Evolutionary conservation across 1,139 yeast species (phyloP).

Genomic region (Pichia sp.): DNA sequence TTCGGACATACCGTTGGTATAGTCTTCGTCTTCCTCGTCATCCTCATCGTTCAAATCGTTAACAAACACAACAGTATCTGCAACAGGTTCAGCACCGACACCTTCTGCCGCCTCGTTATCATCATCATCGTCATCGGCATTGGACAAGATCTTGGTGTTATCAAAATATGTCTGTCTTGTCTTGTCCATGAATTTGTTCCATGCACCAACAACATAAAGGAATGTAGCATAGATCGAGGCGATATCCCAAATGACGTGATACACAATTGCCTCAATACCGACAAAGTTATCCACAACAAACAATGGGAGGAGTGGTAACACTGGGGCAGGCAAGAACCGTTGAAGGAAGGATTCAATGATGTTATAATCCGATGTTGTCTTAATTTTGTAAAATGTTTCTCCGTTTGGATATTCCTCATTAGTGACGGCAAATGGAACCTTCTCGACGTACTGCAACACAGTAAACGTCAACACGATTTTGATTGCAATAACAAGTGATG

Average conservation of each 20-base stretch:
- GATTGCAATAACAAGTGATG: not conserved
- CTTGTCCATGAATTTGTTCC: slow-evolving; percentile 35
- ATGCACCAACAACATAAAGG: not conserved
- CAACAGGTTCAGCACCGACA: too few relatives aligned
- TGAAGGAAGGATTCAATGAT: too few relatives aligned
- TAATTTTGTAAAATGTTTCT: not conserved
- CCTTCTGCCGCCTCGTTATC: not conserved
- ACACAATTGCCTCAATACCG: slow-evolving; percentile 43
- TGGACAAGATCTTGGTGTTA: slow-evolving; percentile 60
- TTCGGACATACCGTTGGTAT: too few relatives aligned
- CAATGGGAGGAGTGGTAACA: not conserved
- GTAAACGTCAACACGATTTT: not conserved
- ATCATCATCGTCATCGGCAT: slow-evolving; percentile 32
- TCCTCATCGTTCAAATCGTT: too few relatives aligned
- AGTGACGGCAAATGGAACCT: not conserved
- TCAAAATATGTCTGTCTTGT: slow-evolving; percentile 63
- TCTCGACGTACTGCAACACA: not conserved
- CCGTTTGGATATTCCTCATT: not conserved
- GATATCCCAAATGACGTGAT: slow-evolving; percentile 66
- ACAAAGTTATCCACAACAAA: slow-evolving; percentile 22
- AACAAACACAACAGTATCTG: too few relatives aligned
- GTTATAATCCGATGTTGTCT: not conserved
- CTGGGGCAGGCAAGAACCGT: not conserved
- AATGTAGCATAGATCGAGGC: slow-evolving; percentile 31
- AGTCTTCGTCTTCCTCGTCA: too few relatives aligned